Evolutionary conservation across 2,329 filamentous ascomycete genomes (phyloP).

Genomic region (Botrytis aclada): DNA sequence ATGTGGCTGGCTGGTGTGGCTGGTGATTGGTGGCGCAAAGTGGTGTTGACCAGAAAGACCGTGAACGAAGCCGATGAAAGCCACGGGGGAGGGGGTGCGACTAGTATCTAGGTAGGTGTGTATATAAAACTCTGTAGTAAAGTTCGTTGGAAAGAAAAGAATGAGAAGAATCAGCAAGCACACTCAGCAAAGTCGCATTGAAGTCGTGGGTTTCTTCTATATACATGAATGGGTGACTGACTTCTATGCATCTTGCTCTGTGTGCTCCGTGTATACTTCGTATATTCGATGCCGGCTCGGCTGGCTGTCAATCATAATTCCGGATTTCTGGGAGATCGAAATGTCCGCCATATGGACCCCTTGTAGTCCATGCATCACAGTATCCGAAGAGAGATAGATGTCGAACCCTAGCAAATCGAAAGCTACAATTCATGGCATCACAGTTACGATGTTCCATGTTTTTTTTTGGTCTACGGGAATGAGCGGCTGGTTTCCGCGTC

Average conservation of each 20-base stretch:
- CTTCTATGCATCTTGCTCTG: background rate
- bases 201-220: background rate
- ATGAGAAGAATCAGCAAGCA: background rate
- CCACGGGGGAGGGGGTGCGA: too few species aligned
- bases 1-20: background rate
- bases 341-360: too few species aligned
- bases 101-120: too few species aligned
- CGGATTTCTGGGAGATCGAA: background rate
- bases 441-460: background rate
- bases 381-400: background rate
- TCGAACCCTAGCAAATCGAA: background rate
- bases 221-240: background rate
- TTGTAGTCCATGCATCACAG: background rate
- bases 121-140: too few species aligned
- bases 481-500: background rate
- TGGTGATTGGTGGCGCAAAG: background rate
- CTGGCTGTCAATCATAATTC: background rate
- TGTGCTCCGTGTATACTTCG: background rate
- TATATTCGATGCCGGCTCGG: background rate
- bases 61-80: background rate
- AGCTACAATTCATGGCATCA: background rate
- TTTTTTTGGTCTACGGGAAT: background rate
- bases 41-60: background rate
- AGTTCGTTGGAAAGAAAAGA: too few species aligned
- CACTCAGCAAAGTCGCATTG: background rate